These are phyloP conservation scores for Combretum micranthum DNA, from an alignment of 345 rosid genomes.

Conservation along the genomic window DNA sequence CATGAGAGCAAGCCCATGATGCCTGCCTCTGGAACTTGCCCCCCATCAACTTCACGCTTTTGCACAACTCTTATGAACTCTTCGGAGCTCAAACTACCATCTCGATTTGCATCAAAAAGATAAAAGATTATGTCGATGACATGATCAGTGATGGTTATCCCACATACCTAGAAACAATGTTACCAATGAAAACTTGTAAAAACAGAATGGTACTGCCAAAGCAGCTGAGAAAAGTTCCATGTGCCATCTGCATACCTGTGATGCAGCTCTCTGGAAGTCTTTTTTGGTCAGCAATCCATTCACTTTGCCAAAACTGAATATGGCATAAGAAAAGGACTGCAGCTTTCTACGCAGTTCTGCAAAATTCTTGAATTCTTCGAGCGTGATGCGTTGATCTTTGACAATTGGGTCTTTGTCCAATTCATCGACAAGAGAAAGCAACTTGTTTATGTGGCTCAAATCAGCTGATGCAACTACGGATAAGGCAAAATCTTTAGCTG, in stretches of 20 bases:
- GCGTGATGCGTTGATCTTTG: constrained; percentile 29
- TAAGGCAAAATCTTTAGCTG: constrained; percentile 59
- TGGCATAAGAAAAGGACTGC: constrained; percentile 52
- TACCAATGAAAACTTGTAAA: background rate
- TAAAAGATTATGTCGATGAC: constrained; percentile 52
- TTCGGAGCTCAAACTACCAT: constrained; percentile 43
- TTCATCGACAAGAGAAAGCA: constrained; percentile 50
- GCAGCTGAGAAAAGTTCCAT: background rate
- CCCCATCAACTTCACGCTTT: constrained; percentile 27
- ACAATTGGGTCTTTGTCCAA: constrained; percentile 24
- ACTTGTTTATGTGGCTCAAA: constrained; percentile 34
- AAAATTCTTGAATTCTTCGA: constrained; percentile 48
- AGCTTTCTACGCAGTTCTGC: constrained; percentile 43
- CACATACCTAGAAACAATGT: constrained; percentile 38
- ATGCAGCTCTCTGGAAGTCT: constrained; percentile 69
- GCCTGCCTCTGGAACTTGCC: constrained; percentile 22
- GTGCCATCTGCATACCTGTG: constrained; percentile 24
- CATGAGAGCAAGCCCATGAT: constrained; percentile 31
- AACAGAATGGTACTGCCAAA: no score
- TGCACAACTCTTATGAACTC: constrained; percentile 50
- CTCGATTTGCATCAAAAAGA: constrained; percentile 46
- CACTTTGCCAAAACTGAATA: constrained; percentile 53
- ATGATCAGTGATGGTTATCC: constrained; percentile 28
- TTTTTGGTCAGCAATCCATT: constrained; percentile 44
- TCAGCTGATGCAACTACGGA: constrained; percentile 69